A percentile compares a stretch with the other conserved stretches of the same genome.
phyloP scores from a whole-genome alignment of 371 early-diverging fungal genomes.

The Phascolomyces articulosus region DNA sequence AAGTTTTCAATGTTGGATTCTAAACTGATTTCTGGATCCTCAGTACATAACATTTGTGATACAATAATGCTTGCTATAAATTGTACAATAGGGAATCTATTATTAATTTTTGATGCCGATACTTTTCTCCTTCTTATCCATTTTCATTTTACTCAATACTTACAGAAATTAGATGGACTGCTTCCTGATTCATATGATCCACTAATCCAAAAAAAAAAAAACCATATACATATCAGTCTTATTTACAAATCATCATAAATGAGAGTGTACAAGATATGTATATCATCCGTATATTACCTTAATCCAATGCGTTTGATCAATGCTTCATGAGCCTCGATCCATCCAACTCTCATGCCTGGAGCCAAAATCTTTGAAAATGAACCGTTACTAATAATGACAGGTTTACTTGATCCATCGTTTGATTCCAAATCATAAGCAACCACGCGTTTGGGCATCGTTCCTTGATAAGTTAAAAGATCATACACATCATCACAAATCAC shows the following conservation, averaged over 20 bases:
- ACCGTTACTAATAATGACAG: conserved; percentile 44
- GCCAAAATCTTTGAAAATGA: conserved; percentile 45
- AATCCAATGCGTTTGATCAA: conserved; percentile 29
- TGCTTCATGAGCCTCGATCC: conserved; percentile 35
- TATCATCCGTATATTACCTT: conserved; percentile 26
- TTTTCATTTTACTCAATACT: too few species aligned
- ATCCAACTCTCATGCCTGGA: conserved; percentile 42
- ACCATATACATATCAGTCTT: too few species aligned
- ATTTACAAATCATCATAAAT: too few species aligned
- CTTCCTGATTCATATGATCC: conserved; percentile 46
- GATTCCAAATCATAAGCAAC: conserved; percentile 39
- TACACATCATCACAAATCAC: conserved; percentile 72
- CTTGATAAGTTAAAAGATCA: conserved; percentile 48
- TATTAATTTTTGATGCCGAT: neutral
- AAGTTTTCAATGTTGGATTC: conserved; percentile 25
- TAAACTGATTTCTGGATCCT: conserved; percentile 17
- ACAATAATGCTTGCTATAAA: conserved; percentile 34
- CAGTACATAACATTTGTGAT: conserved; percentile 23
- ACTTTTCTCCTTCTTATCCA: neutral
- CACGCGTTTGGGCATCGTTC: conserved; percentile 19
- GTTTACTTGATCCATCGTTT: conserved; percentile 14
- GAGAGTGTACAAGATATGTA: too few species aligned
- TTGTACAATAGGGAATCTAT: neutral
- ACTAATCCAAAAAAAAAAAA: conserved; percentile 17
- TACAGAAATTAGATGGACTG: conserved; percentile 34